Evolutionary conservation across 2,329 filamentous ascomycete species (phyloP), one percentile per base, ranked within the genome.

Genomic region (Coniochaeta pulveracea): DNA sequence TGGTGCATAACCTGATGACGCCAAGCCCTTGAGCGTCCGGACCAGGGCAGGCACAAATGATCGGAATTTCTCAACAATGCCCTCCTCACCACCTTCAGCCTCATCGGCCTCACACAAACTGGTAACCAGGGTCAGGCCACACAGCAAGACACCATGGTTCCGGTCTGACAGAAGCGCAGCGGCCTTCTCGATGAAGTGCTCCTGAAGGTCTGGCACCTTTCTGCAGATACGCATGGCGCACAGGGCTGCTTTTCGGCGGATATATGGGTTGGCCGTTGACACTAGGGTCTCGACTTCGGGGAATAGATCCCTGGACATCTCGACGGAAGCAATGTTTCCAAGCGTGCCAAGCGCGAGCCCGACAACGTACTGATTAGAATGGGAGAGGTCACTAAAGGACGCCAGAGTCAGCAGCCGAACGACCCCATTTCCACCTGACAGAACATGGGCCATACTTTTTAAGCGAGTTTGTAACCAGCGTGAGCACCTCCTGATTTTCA

Each of bases 171-270:
- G 64, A 8, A 98, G 68, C 18, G 85, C 70, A 40, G 91, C 82
- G 11, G 89, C 84, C 57, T 96, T 96, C 40, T 98, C 91, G 37
- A 95, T 55, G 51, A 98, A 98, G 59, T 98, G 88, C 56, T 98
- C 93, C 57, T 94, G 85, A 34, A 98, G 63, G 55, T 98, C 91
- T 5, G 93, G 91, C 9, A 98, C 91, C 59, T 98, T 98, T 48
- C 86, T 81, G 62, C 88, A 95, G 68, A 98, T 95, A 44, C 88
- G 76, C 91, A 98, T 98, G 33, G 91, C 91, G 60, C 91, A 98
- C n/a, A 98, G 71, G 4, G 91, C 91, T 12, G 91, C 91, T 65
- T 98, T 98, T 47, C 91, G 76, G 47, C 91, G 76, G 52, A 98
- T 95, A 55, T 98, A 98, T n/a, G 91, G 91, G 56, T 98, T 98